These are phyloP conservation scores for Lithospermum erythrorhizon DNA, from an alignment of 257 asterid genomes.

Conservation along the genomic window DNA sequence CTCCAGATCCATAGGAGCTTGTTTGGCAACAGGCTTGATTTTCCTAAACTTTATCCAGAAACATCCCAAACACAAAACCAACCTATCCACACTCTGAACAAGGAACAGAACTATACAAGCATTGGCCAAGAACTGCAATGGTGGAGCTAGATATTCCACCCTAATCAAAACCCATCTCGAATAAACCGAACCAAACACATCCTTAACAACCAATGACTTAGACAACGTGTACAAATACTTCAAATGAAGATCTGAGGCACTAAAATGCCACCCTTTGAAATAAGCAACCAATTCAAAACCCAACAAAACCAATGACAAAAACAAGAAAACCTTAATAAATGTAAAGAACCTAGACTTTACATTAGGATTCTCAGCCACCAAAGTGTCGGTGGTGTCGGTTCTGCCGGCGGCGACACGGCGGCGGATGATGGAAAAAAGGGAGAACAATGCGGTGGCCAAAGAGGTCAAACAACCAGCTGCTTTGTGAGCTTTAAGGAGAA, in stretches of 20 bases:
- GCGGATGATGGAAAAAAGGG: slow-evolving; percentile 56
- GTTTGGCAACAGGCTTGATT: slow-evolving; percentile 58
- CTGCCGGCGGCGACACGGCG: slow-evolving; percentile 73
- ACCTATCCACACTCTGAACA: slow-evolving; percentile 78
- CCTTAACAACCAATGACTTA: slow-evolving; percentile 33
- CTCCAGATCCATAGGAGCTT: slow-evolving; percentile 49
- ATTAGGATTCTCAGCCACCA: slow-evolving; percentile 26
- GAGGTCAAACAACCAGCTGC: slow-evolving; percentile 87
- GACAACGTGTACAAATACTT: slow-evolving; percentile 26
- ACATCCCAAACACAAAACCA: slow-evolving; percentile 73
- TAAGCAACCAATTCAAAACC: slow-evolving; percentile 67
- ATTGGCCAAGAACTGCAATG: slow-evolving; percentile 61
- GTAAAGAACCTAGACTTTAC: slow-evolving; percentile 39
- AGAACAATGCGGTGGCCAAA: slow-evolving; percentile 54
- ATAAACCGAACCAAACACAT: slow-evolving; percentile 47
- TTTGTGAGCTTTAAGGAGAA: slow-evolving; percentile 75
- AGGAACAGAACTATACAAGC: slow-evolving; percentile 61
- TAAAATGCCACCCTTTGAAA: slow-evolving; percentile 77
- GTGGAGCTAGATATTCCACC: slow-evolving; percentile 83
- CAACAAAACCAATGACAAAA: slow-evolving; percentile 47
- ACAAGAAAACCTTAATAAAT: slow-evolving; percentile 50
- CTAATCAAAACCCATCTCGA: slow-evolving; percentile 66
- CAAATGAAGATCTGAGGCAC: slow-evolving; percentile 49
- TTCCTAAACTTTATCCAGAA: slow-evolving; percentile 56
- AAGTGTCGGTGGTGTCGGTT: slow-evolving; percentile 58